A percentile compares a stretch with the other conserved stretches of the same genome.
These are phyloP conservation scores for Diophrys sp. DNA, from an alignment of 73 alveolate species.

Conservation along the genomic window DNA sequence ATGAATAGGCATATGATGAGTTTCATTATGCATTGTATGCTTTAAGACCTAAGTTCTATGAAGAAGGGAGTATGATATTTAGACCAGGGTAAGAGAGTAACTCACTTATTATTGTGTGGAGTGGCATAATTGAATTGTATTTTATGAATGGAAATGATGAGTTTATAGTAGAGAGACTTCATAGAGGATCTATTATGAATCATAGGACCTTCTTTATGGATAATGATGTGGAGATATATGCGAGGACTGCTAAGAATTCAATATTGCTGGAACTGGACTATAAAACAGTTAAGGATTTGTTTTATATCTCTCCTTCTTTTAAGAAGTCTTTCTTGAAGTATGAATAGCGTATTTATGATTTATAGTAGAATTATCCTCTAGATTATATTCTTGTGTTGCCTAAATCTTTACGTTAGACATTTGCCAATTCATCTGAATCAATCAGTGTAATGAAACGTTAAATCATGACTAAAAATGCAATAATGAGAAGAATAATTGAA, in stretches of 20 bases:
- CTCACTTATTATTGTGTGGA: slow-evolving; percentile 24
- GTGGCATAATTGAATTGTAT: slow-evolving; percentile 32
- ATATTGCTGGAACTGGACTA: background rate
- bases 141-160: slow-evolving; percentile 18
- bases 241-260: background rate
- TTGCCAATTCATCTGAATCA: background rate
- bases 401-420: background rate
- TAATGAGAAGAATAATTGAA: background rate
- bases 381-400: background rate
- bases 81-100: slow-evolving; percentile 23
- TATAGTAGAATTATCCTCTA: background rate
- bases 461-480: background rate
- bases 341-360: background rate
- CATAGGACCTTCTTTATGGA: slow-evolving; percentile 42
- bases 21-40: slow-evolving; percentile 24
- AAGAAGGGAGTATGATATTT: slow-evolving; percentile 28
- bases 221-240: slow-evolving; percentile 21
- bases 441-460: background rate
- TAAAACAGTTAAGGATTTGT: background rate
- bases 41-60: slow-evolving; percentile 16
- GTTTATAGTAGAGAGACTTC: slow-evolving; percentile 37
- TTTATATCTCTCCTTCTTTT: background rate
- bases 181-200: slow-evolving; percentile 43
- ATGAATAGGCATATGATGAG: slow-evolving; percentile 22
- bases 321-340: background rate